Base-by-base conservation (phyloP, 2,329 filamentous ascomycete genomes). In the Phialocephala sp. region DNA sequence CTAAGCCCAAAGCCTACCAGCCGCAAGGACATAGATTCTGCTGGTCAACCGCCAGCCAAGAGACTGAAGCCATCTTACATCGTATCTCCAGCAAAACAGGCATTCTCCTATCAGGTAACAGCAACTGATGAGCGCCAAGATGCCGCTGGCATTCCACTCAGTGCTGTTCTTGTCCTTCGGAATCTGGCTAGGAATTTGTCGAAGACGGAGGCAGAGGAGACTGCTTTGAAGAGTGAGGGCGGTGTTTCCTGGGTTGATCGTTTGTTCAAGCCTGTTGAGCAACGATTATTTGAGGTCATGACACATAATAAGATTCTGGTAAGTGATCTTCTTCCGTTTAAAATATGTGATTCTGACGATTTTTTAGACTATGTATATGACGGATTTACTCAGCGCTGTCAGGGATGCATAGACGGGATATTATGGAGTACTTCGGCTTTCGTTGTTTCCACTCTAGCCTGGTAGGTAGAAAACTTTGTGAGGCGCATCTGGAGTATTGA, bases 141-240 rank as follows among this genome's bases (percentile, higher is more conserved):
- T 73, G 89, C 91, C 2, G 90, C 89, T 0, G 92, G 92, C 5
- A 89, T 94, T 41, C 91, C 92, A n/a, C 82, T 94, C 8, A 91
- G 90, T 62, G 90, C 91, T 2, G 89, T 91, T 15, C 82, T 94
- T 35, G 90, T 95, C 41, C 83, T 95, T 55, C 86, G 92, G 36
- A 95, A 95, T 75, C 87, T 95, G 67, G 91, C 91, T 14, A 84
- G 83, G 69, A 91, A 90, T 72, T 80, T 88, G 20, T 79, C 83
- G 72, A 89, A 88, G 80, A 88, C 85, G 9, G 83, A 86, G 60
- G 81, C 83, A 0, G 83, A 89, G 72, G 85, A 87, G 70, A 80
- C 81, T 72, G 77, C 86, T 2, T 72, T 83, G 57, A 82, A 85
- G 68, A 72, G 75, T 45, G 84, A 82, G 50, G 83, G 82, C 65